Evolutionary conservation across 352 stramenopile genomes (phyloP), one percentile per base, ranked within the genome.

Genomic region (Phytopythium vexans): DNA sequence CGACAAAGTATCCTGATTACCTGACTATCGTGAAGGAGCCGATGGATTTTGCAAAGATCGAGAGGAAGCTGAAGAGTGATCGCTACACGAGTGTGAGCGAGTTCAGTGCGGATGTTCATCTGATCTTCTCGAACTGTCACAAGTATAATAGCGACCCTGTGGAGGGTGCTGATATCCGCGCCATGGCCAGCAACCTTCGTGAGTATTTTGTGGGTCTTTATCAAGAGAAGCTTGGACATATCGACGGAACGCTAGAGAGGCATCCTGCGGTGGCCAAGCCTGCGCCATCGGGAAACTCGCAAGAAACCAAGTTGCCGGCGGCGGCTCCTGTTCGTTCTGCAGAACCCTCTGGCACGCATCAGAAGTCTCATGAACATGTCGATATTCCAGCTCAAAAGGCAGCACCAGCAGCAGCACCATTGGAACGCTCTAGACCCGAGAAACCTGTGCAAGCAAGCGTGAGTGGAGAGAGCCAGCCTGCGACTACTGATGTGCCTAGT

Each of bases 101-200:
- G 49, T 94, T 94, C 55, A 86, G 78, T 43, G 85, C 85, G 8
- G 85, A 94, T 45, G 81, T 94, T 6, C 82, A 93, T 45, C 64
- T 94, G 60, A 93, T 94, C 14, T 93, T 94, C 62, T 89, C 82
- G 32, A 94, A 94, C 52, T 94, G 85, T 39, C 75, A 91, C 70
- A 93, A 93, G 66, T 94, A 94, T 62, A 94, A 94, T 62, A 92
- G 77, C 46, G 85, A 94, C 64, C 85, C 85, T 4, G 58, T 92
- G 10, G 81, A 94, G 74, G 80, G 85, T 4, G 85, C 85, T 1
- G 85, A 94, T 53, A 94, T 94, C 50, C 85, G 85, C 52, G 82
- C 85, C 8, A 94, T 94, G 85, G 85, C 85, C 8, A 86, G 64
- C 31, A 93, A 80, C 50, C 56, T 94, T 16, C 72, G 79, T 10